phyloP scores from a whole-genome alignment of 441 rosid species.

The Arabidopsis hybrid region DNA sequence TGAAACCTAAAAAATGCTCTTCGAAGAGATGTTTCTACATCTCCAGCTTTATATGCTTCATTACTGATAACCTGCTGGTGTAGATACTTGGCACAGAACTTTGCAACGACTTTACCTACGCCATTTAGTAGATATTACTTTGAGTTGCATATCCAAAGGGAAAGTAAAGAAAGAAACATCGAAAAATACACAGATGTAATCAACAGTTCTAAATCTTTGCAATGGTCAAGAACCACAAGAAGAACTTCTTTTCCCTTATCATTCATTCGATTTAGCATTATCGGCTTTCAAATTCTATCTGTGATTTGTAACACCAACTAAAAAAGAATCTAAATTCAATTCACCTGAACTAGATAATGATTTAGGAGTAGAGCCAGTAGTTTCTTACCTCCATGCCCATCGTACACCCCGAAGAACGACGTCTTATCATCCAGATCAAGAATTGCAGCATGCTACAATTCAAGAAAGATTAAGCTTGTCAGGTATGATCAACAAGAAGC shows the following conservation, averaged over 20 bases:
- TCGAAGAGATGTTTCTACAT: slow-evolving; percentile 67
- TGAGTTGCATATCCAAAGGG: slow-evolving; percentile 1
- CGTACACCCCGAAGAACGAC: slow-evolving; percentile 93
- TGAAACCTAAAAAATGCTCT: slow-evolving; percentile 79
- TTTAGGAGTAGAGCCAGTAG: slow-evolving; percentile 7
- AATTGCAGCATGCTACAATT: slow-evolving; percentile 74
- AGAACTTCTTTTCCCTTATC: background rate
- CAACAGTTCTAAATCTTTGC: background rate
- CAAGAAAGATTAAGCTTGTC: background rate
- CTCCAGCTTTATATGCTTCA: slow-evolving; percentile 80
- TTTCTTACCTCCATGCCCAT: slow-evolving; percentile 95
- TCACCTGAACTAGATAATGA: background rate
- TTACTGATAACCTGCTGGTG: slow-evolving; percentile 79
- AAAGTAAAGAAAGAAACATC: background rate
- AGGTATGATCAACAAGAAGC: background rate
- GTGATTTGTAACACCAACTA: background rate
- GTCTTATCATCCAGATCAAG: slow-evolving; percentile 82
- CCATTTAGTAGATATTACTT: slow-evolving; percentile 23
- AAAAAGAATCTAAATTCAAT: background rate
- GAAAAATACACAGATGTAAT: slow-evolving; percentile 1
- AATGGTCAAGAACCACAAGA: background rate
- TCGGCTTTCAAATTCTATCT: background rate
- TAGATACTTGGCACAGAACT: slow-evolving; percentile 90
- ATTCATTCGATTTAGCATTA: background rate
- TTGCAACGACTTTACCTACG: slow-evolving; percentile 91